A percentile compares a stretch with the other conserved stretches of the same genome.
Evolutionary conservation across 2,329 filamentous ascomycete genomes (phyloP).

Genomic region (Paecilomyces sp.): DNA sequence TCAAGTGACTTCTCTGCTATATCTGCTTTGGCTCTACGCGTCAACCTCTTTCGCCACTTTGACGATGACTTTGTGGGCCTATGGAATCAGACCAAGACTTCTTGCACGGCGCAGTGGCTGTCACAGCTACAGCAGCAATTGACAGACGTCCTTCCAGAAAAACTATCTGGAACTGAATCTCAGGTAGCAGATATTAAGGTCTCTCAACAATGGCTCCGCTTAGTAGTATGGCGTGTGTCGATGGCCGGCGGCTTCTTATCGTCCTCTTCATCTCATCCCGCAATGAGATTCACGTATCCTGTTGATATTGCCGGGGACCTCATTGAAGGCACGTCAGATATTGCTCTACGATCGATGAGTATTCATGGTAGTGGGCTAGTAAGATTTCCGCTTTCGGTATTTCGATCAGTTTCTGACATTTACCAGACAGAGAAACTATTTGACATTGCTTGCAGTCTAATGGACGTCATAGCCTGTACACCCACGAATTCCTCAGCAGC

Average conservation of each 20-base stretch:
- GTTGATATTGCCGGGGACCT: constrained; percentile 56
- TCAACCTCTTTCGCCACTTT: constrained; percentile 55
- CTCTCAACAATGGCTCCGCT: neutral
- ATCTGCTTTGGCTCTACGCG: neutral
- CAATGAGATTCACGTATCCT: constrained; percentile 56
- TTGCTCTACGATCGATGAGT: constrained; percentile 65
- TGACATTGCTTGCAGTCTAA: constrained; percentile 64
- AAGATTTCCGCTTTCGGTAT: neutral
- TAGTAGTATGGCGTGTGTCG: neutral
- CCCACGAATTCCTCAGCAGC: constrained; percentile 33
- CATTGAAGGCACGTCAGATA: constrained; percentile 57
- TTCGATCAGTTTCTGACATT: neutral
- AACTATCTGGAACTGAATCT: neutral
- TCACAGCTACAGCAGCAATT: constrained; percentile 54
- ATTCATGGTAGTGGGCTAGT: constrained; percentile 51
- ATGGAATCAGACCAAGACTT: constrained; percentile 59
- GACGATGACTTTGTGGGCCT: constrained; percentile 57
- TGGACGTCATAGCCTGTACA: constrained; percentile 60
- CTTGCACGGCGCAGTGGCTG: constrained; percentile 53
- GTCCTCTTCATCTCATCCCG: constrained; percentile 48
- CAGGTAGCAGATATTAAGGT: neutral
- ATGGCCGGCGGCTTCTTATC: constrained; percentile 34
- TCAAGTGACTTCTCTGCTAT: constrained; percentile 26
- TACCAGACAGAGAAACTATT: constrained; percentile 66
- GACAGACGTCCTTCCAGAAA: neutral